Evolutionary conservation across 2,329 filamentous ascomycete species (phyloP).

Genomic region (Magnaporthales sp.): DNA sequence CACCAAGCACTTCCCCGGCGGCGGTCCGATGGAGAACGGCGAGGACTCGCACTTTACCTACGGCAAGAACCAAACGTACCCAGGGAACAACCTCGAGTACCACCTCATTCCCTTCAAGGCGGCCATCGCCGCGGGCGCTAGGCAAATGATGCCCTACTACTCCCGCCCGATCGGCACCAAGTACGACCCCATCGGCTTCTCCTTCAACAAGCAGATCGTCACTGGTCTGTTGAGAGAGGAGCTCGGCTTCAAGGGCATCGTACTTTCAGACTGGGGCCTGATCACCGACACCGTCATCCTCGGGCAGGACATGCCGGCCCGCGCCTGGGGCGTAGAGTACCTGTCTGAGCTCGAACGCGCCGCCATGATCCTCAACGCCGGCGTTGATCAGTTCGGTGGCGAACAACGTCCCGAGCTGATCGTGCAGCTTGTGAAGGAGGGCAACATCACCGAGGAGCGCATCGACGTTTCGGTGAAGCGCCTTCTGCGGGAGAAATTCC

Average conservation of each 20-base stretch:
- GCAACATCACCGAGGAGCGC: constrained; percentile 30
- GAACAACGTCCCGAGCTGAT: constrained; percentile 38
- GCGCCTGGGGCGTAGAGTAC: constrained; percentile 41
- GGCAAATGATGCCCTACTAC: constrained; percentile 35
- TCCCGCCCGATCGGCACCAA: constrained; percentile 31
- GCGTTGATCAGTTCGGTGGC: constrained; percentile 43
- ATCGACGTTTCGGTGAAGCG: constrained; percentile 36
- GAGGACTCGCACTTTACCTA: constrained; percentile 44
- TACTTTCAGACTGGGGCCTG: constrained; percentile 43
- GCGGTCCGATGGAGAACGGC: constrained; percentile 36
- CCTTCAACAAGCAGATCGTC: constrained; percentile 41
- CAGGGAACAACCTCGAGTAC: constrained; percentile 39
- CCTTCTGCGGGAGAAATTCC: constrained; percentile 40
- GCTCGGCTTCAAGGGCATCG: constrained; percentile 41
- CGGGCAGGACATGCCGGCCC: constrained; percentile 35
- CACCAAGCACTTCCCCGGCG: constrained; percentile 46
- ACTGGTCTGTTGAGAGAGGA: constrained; percentile 37
- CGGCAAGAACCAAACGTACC: constrained; percentile 42
- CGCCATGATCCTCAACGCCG: constrained; percentile 36
- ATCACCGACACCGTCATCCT: constrained; percentile 33
- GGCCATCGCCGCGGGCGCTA: constrained; percentile 36
- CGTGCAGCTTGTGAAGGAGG: constrained; percentile 33
- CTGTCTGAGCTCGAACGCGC: constrained; percentile 31
- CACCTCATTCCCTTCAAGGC: constrained; percentile 41
- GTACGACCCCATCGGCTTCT: constrained; percentile 38